Percentiles rank a stretch among this genome's conserved stretches.
These are phyloP conservation scores for Phytophthora litchii DNA, from an alignment of 352 stramenopile species.

Conservation along the genomic window DNA sequence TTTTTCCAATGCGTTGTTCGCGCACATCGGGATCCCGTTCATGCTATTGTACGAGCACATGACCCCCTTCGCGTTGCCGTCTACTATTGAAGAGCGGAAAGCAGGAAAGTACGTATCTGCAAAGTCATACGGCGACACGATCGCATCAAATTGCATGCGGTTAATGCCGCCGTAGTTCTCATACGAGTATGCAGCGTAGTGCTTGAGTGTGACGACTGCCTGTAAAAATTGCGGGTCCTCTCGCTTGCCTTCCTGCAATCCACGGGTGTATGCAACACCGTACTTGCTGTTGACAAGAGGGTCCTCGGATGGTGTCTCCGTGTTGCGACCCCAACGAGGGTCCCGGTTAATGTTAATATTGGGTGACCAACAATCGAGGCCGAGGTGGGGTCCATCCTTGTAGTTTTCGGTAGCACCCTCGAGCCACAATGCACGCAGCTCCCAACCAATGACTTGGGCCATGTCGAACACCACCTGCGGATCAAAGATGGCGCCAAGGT, in stretches of 20 bases:
- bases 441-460: slow-evolving; percentile 84
- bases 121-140: slow-evolving; percentile 89
- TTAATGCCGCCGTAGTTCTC: slow-evolving; percentile 68
- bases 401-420: slow-evolving; percentile 74
- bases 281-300: slow-evolving; percentile 90
- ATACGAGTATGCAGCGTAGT: slow-evolving; percentile 92
- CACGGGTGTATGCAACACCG: slow-evolving; percentile 85
- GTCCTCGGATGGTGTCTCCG: slow-evolving; percentile 93
- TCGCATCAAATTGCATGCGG: slow-evolving; percentile 87
- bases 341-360: slow-evolving; percentile 96
- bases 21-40: slow-evolving; percentile 93
- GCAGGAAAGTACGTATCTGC: slow-evolving; percentile 91
- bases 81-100: slow-evolving; percentile 79
- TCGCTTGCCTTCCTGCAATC: slow-evolving; percentile 74
- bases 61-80: slow-evolving; percentile 78
- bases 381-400: slow-evolving; percentile 55
- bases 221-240: slow-evolving; percentile 62
- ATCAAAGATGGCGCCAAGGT: slow-evolving; percentile 90
- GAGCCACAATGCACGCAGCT: slow-evolving; percentile 73
- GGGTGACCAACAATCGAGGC: slow-evolving; percentile 92
- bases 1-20: slow-evolving; percentile 75
- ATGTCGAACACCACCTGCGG: slow-evolving; percentile 70
- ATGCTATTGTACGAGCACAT: slow-evolving; percentile 97
- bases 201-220: slow-evolving; percentile 91
- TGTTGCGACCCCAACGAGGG: slow-evolving; percentile 92